phyloP scores from a whole-genome alignment of 768 basidiomycete genomes.

The Kondoa subrosea region DNA sequence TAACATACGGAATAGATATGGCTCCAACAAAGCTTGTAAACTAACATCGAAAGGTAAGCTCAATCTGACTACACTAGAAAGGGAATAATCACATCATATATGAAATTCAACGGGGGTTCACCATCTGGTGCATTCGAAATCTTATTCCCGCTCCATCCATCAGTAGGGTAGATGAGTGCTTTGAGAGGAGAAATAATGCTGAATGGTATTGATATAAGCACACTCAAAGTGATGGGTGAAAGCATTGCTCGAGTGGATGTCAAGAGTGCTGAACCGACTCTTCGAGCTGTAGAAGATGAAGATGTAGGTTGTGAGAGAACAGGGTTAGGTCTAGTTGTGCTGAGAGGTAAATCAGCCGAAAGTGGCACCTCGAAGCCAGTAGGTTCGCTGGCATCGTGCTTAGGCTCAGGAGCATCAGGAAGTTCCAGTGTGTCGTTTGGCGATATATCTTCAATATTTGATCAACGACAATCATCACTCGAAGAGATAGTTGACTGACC shows the following conservation, averaged over 20 bases:
- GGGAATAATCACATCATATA: slow-evolving; percentile 10
- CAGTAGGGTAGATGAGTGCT: slow-evolving; percentile 10
- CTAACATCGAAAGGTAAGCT: slow-evolving; percentile 1
- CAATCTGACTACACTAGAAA: background rate
- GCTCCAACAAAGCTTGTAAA: slow-evolving; percentile 13
- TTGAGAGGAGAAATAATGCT: slow-evolving; percentile 10
- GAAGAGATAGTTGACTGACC: background rate
- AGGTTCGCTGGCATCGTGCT: background rate
- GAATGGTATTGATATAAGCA: slow-evolving; percentile 13
- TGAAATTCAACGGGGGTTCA: slow-evolving; percentile 11
- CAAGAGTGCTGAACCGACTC: background rate
- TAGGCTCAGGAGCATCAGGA: background rate
- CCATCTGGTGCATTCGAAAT: slow-evolving; percentile 15
- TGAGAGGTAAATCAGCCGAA: background rate
- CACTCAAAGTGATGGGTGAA: slow-evolving; percentile 9
- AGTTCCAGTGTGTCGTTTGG: background rate
- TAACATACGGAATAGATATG: slow-evolving; percentile 14
- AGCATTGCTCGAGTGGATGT: slow-evolving; percentile 6
- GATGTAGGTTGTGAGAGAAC: background rate
- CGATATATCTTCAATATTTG: background rate
- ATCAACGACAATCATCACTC: slow-evolving; percentile 4
- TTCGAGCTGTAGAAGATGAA: background rate
- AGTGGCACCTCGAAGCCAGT: background rate
- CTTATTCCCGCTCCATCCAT: slow-evolving; percentile 9
- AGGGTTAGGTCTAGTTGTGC: background rate